A percentile compares a stretch with the other conserved stretches of the same genome.
phyloP scores from a whole-genome alignment of 2,329 filamentous ascomycete genomes.

The Cytospora mali region DNA sequence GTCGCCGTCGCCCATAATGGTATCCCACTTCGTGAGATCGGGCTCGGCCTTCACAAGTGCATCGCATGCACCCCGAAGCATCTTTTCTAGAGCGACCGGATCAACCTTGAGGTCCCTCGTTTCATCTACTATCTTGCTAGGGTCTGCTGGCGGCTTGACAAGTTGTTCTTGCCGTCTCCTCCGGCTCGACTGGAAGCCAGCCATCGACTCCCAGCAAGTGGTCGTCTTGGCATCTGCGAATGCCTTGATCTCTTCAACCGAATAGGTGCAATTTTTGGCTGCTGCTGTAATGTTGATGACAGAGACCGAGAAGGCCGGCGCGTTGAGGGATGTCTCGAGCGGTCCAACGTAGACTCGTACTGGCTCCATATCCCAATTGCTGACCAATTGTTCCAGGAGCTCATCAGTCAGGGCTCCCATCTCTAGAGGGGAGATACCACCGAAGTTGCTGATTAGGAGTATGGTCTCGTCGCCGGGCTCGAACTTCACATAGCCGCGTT shows the following conservation, averaged over 20 bases:
- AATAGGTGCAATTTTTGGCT: slow-evolving; percentile 48
- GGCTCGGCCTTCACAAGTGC: slow-evolving; percentile 61
- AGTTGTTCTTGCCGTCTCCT: slow-evolving; percentile 50
- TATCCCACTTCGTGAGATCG: slow-evolving; percentile 58
- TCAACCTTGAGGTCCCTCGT: slow-evolving; percentile 54
- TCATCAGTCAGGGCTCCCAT: slow-evolving; percentile 58
- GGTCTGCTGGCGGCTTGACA: slow-evolving; percentile 41
- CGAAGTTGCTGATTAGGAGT: slow-evolving; percentile 61
- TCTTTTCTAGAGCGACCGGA: slow-evolving; percentile 52
- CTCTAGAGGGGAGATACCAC: slow-evolving; percentile 60
- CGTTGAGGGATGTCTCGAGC: slow-evolving; percentile 73
- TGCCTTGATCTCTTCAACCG: slow-evolving; percentile 56
- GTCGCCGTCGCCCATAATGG: slow-evolving; percentile 54
- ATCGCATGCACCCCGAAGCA: slow-evolving; percentile 57
- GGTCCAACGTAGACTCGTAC: slow-evolving; percentile 63
- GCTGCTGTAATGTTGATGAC: slow-evolving; percentile 61
- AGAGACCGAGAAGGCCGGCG: slow-evolving; percentile 70
- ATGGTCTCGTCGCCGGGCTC: slow-evolving; percentile 50
- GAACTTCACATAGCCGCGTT: slow-evolving; percentile 55
- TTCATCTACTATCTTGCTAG: slow-evolving; percentile 40
- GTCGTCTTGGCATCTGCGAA: slow-evolving; percentile 68
- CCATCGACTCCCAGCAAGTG: slow-evolving; percentile 56
- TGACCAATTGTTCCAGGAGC: slow-evolving; percentile 51
- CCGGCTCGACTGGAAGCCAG: slow-evolving; percentile 47
- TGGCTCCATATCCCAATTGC: slow-evolving; percentile 51